These are phyloP conservation scores for Fusarium anguioides DNA, from an alignment of 2,329 filamentous ascomycete genomes.

Conservation along the genomic window DNA sequence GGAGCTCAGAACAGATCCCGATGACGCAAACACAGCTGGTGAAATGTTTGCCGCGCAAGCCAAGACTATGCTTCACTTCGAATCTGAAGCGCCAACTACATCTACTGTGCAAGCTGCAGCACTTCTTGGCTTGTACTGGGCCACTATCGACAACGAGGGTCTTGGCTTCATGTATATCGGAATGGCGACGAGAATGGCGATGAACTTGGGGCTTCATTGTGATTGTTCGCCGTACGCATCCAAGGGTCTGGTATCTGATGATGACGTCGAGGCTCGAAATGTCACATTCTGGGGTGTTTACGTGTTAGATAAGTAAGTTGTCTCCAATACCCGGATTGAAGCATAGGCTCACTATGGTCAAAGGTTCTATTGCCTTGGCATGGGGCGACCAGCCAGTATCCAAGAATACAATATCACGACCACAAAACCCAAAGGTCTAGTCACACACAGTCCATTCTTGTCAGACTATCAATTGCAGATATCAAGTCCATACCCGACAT, in stretches of 20 bases:
- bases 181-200: slow-evolving; percentile 9
- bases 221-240: background rate
- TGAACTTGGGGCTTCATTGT: slow-evolving; percentile 9
- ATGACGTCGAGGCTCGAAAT: slow-evolving; percentile 4
- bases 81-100: slow-evolving; percentile 1
- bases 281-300: slow-evolving; percentile 16
- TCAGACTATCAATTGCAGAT: background rate
- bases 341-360: accelerated
- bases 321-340: no score
- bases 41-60: slow-evolving; percentile 1
- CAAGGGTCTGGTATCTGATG: background rate
- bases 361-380: slow-evolving; percentile 1
- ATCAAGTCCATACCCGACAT: background rate
- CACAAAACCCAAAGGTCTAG: background rate
- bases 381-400: slow-evolving; percentile 1
- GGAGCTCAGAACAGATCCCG: background rate
- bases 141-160: background rate
- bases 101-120: background rate
- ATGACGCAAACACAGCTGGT: slow-evolving; percentile 7
- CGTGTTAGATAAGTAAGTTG: background rate
- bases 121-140: background rate
- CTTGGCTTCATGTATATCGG: slow-evolving; percentile 14
- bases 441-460: background rate
- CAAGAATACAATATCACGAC: slow-evolving; percentile 18
- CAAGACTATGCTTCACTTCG: slow-evolving; percentile 2